Base-by-base conservation (phyloP, 352 stramenopile genomes). In the Globisporangium paroecandrum region DNA sequence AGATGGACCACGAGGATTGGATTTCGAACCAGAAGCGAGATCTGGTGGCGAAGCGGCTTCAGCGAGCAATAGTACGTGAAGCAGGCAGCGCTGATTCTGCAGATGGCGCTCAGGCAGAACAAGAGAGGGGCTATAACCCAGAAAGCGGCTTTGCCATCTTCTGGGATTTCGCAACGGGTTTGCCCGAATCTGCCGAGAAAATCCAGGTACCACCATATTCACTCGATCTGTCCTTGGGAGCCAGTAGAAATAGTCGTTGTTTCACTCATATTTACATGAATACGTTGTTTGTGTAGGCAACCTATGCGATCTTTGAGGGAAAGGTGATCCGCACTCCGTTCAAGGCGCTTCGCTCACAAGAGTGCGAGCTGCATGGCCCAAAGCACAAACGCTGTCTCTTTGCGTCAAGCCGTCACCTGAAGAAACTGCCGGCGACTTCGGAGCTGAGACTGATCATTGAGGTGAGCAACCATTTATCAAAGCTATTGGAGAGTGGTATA, bases 11-110 rank as follows among this genome's bases (percentile, higher is more conserved):
- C 13, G 71, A 85, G 32, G 66, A 82, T 13, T 89, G 81, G 79
- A 20, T 89, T 18, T 69, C 69, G 15, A 74, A 66, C n/a, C 79
- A 89, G 54, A 89, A 89, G 51, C 76, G 76, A 65, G 76, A 87
- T 18, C 34, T 89, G 22, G 60, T 87, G 32, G 47, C 69, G 1
- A 67, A 74, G 53, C 77, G 79, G 10, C 64, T 89, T 32, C 72
- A 87, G 27, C 81, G 73, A 58, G 67, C 70, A 27, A 68, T 86
- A 12, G 74, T 70, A 20, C 73, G 63, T 36, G 66, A 76, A 34
- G 38, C 61, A 24, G 18, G 43, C 43, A 24, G 43, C n/a, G 68
- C 38, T 49, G 25, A n/a, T 12, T n/a, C 51, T 34, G 41, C n/a
- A 0, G 0, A 22, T 34, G 27, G 9, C 34, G 38, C 12, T n/a